A percentile compares a stretch with the other conserved stretches of the same genome.
These are phyloP conservation scores for Pyricularia sp. DNA, from an alignment of 2,329 filamentous ascomycete species.

Conservation along the genomic window DNA sequence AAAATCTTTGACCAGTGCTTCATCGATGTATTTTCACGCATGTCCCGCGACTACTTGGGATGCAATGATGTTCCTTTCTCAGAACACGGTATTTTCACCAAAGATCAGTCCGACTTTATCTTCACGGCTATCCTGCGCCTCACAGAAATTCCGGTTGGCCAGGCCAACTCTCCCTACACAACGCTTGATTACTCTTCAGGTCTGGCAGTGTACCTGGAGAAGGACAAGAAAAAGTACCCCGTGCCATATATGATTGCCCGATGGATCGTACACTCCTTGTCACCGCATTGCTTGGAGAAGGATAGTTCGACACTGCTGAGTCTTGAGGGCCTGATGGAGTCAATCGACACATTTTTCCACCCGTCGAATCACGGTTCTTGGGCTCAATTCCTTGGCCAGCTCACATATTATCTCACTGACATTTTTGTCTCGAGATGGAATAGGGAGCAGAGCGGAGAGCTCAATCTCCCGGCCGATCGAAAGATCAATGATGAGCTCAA, in stretches of 20 bases:
- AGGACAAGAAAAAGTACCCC: slow-evolving; percentile 89
- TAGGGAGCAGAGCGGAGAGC: slow-evolving; percentile 83
- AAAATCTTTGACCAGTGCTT: slow-evolving; percentile 80
- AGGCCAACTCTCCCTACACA: slow-evolving; percentile 88
- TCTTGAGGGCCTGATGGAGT: slow-evolving; percentile 85
- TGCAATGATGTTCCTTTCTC: slow-evolving; percentile 70
- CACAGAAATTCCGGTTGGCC: slow-evolving; percentile 92
- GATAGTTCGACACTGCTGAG: slow-evolving; percentile 73
- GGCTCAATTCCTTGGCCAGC: slow-evolving; percentile 82
- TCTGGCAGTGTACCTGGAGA: slow-evolving; percentile 76
- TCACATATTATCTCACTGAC: slow-evolving; percentile 87
- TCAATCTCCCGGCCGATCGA: slow-evolving; percentile 73
- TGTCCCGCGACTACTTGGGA: slow-evolving; percentile 74
- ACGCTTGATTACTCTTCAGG: slow-evolving; percentile 76
- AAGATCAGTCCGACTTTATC: slow-evolving; percentile 83
- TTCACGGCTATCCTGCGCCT: slow-evolving; percentile 86
- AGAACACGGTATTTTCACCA: slow-evolving; percentile 83
- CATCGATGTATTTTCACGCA: slow-evolving; percentile 79
- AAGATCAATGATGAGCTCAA: slow-evolving; percentile 74
- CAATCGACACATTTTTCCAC: slow-evolving; percentile 97
- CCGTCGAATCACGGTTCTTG: slow-evolving; percentile 90
- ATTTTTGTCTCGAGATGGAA: slow-evolving; percentile 98
- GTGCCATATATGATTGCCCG: slow-evolving; percentile 85
- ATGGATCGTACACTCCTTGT: slow-evolving; percentile 89
- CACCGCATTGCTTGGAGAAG: slow-evolving; percentile 64